Base-by-base conservation (phyloP, 768 basidiomycete species). In the Lanmaoa rubissima region DNA sequence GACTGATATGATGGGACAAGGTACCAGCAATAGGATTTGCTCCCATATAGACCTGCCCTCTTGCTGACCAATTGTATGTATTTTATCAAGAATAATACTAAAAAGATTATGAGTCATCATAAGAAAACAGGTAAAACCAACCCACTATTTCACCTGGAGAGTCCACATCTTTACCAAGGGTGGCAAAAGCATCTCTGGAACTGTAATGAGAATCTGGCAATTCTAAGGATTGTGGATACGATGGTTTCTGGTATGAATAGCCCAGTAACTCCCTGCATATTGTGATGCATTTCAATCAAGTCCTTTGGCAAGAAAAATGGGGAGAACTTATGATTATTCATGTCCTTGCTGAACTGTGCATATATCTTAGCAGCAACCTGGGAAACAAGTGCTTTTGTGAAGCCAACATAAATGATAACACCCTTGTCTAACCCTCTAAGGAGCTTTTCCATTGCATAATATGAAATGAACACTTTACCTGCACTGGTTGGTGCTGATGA, bases 401-500 rank as follows among this genome's bases (percentile, higher is more conserved):
- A 88, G 0, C 88, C 87, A 42, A 90, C 79, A 65, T 90, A 90
- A 19, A 90, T 82, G 36, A 90, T 65, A 40, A 90, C 76, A 0
- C 84, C 86, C 41, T 88, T 80, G 62, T 90, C 83, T 0, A 84
- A 85, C 40, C 74, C 75, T 53, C 83, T 73, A 3, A 90, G 71
- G 14, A 87, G 74, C 59, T 81, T 80, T 66, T 88, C 86, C 87
- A 90, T 89, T 0, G 88, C 87, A 60, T 88, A 88, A 67, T 79
- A 90, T 3, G 85, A 86, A 41, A 90, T 87, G 64, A 90, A 90
- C 0, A 88, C 89, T 68, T 90, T 90, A 31, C 87, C 86, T 1
- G 86, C 86, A 68, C 84, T 85, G 1, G 85, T 87, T 0, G 86
- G 86, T 4, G 85, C 85, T 87, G 61, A 5, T 41, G 6, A 35